Conservation (phyloP, 139 green algal species). For the Picochlorum sp. region DNA sequence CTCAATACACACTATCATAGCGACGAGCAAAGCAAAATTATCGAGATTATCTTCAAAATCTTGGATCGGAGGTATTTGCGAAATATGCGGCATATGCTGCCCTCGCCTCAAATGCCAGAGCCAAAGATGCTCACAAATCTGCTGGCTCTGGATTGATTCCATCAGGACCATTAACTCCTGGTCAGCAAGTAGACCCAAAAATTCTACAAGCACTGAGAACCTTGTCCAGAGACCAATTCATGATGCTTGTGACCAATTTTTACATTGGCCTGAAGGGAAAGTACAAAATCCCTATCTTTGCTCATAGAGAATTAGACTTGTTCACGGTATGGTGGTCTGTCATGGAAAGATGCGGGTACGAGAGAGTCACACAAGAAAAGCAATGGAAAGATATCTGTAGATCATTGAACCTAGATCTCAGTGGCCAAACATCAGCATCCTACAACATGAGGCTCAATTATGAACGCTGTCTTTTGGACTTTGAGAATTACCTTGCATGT, state of each 20-base stretch:
- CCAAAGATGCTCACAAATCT: background rate
- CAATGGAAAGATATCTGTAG: conserved; percentile 66
- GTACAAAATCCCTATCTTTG: conserved; percentile 61
- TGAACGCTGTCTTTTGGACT: conserved; percentile 68
- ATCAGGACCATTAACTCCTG: conserved; percentile 15
- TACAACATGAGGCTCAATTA: conserved; percentile 72
- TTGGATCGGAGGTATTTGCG: background rate
- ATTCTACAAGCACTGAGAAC: conserved; percentile 31
- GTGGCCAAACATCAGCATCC: conserved; percentile 48
- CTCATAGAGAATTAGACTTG: conserved; percentile 58
- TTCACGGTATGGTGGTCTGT: conserved; percentile 56
- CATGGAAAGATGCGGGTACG: conserved; percentile 55
- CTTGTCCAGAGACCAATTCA: conserved; percentile 33
- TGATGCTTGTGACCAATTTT: conserved; percentile 45
- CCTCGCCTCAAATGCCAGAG: background rate
- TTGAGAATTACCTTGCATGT: conserved; percentile 62
- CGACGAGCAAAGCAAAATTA: background rate
- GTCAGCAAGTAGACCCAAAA: conserved; percentile 21
- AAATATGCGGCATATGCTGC: conserved; percentile 3
- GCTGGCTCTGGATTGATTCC: conserved; percentile 1
- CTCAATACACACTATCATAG: conserved; percentile 25
- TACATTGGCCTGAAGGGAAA: conserved; percentile 35
- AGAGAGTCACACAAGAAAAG: conserved; percentile 50
- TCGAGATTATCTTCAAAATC: background rate
- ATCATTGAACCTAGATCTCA: conserved; percentile 45